Evolutionary conservation across 257 asterid genomes (phyloP).

Genomic region (Lycium barbarum): DNA sequence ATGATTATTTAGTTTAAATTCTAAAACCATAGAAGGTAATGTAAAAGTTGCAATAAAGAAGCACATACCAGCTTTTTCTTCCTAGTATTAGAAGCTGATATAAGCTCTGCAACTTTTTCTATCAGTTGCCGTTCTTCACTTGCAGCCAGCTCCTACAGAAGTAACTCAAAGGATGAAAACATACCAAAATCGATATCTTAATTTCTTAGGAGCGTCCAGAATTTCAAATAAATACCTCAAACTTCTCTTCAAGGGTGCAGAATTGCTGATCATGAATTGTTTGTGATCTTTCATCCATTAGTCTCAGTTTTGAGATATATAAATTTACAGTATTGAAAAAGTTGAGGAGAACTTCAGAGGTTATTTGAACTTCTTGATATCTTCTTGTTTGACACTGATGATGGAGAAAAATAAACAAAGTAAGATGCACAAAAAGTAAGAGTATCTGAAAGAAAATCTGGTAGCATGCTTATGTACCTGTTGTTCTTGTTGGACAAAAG

Average conservation of each 20-base stretch:
- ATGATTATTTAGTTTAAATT: background rate
- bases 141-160: constrained; percentile 53
- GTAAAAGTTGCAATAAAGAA: constrained; percentile 11
- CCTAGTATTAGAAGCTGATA: constrained; percentile 52
- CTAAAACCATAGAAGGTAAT: background rate
- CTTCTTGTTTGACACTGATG: constrained; percentile 48
- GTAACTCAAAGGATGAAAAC: constrained; percentile 4
- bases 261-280: constrained; percentile 50
- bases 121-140: constrained; percentile 57
- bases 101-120: constrained; percentile 52
- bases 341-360: constrained; percentile 44
- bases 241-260: constrained; percentile 45
- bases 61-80: constrained; percentile 55
- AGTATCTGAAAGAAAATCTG: background rate
- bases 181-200: background rate
- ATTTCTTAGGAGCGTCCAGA: background rate
- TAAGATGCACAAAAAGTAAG: background rate
- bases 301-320: constrained; percentile 48
- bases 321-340: constrained; percentile 49
- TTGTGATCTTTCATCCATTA: constrained; percentile 56
- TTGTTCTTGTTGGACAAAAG: constrained; percentile 48
- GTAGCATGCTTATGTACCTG: constrained; percentile 44
- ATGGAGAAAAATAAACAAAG: background rate
- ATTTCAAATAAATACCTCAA: constrained; percentile 44
- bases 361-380: constrained; percentile 43